Percentiles rank a stretch among this genome's conserved stretches.
These are phyloP conservation scores for Caloboletus firmus DNA, from an alignment of 1,284 basidiomycete species.

Conservation along the genomic window DNA sequence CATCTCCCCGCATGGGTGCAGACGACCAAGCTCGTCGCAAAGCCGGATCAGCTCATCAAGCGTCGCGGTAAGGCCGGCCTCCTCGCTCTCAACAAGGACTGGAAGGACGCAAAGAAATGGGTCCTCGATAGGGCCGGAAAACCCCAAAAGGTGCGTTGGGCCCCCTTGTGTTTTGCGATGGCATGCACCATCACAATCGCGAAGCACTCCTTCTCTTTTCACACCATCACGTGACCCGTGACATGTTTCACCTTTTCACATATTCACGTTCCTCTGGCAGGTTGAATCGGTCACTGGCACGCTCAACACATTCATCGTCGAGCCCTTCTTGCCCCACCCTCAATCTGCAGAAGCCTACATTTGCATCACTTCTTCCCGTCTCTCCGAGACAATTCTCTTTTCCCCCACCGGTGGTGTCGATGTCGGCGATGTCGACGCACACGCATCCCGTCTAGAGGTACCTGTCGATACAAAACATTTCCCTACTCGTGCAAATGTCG, in stretches of 20 bases:
- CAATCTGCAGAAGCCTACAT: constrained; percentile 97
- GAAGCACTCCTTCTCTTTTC: not conserved
- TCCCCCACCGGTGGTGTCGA: constrained; percentile 99
- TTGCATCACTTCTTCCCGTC: constrained; percentile 94
- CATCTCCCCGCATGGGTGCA: constrained; percentile 85
- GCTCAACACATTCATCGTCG: constrained; percentile 96
- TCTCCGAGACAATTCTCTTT: constrained; percentile 97
- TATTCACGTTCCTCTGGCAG: constrained; percentile 39
- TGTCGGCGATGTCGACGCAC: constrained; percentile 97
- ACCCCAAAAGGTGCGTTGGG: constrained; percentile 71
- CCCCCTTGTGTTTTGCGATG: not conserved
- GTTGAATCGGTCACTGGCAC: constrained; percentile 94
- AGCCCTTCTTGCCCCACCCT: constrained; percentile 96
- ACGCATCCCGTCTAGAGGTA: constrained; percentile 89
- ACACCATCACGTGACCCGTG: constrained; percentile 5
- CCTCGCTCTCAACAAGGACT: constrained; percentile 91
- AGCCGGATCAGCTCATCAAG: constrained; percentile 99
- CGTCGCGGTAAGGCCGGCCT: constrained; percentile 98
- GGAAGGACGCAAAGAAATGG: constrained; percentile 86
- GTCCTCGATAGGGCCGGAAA: constrained; percentile 90
- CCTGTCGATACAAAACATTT: constrained; percentile 72
- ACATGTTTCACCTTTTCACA: constrained; percentile 5
- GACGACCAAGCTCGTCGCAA: constrained; percentile 85
- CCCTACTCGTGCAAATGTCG: constrained; percentile 79
- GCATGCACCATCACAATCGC: constrained; percentile 7